Conservation (phyloP, 2,329 filamentous ascomycete species). For the Alternaria metachromatica region DNA sequence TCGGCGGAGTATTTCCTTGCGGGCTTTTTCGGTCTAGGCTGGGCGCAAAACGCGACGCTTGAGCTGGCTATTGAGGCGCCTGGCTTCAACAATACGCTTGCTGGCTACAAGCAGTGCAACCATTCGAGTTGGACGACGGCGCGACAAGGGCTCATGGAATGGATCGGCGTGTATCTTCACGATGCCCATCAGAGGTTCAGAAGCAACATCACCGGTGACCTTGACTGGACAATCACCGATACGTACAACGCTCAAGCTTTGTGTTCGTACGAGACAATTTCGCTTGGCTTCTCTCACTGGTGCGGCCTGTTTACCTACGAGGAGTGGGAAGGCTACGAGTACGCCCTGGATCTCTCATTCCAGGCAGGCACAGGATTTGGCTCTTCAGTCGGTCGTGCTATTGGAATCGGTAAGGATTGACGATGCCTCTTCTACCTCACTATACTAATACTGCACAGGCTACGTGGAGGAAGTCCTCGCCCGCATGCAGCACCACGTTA, state of each 20-base stretch:
- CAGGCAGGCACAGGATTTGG: slow-evolving; percentile 67
- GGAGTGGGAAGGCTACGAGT: slow-evolving; percentile 76
- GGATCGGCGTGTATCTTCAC: slow-evolving; percentile 69
- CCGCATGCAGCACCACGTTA: slow-evolving; percentile 69
- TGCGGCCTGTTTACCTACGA: slow-evolving; percentile 77
- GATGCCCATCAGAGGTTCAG: slow-evolving; percentile 69
- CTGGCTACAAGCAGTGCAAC: slow-evolving; percentile 70
- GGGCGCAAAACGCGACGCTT: slow-evolving; percentile 75
- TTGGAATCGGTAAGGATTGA: slow-evolving; percentile 69
- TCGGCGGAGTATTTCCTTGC: slow-evolving; percentile 79
- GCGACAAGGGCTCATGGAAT: slow-evolving; percentile 61
- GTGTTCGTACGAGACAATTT: slow-evolving; percentile 80
- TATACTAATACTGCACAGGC: slow-evolving; percentile 22
- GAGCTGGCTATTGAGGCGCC: slow-evolving; percentile 71
- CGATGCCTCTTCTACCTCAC: not conserved
- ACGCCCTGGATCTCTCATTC: slow-evolving; percentile 72
- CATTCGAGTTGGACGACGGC: slow-evolving; percentile 61
- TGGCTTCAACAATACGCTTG: slow-evolving; percentile 73
- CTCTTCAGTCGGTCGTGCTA: slow-evolving; percentile 70
- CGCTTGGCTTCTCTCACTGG: slow-evolving; percentile 76
- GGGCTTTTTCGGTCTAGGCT: slow-evolving; percentile 79
- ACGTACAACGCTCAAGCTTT: slow-evolving; percentile 71
- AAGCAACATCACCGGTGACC: slow-evolving; percentile 53
- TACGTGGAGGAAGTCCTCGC: slow-evolving; percentile 74
- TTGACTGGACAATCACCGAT: slow-evolving; percentile 45